These are phyloP conservation scores for Arachis hypogaea DNA, from an alignment of 306 rosid species.

Conservation along the genomic window DNA sequence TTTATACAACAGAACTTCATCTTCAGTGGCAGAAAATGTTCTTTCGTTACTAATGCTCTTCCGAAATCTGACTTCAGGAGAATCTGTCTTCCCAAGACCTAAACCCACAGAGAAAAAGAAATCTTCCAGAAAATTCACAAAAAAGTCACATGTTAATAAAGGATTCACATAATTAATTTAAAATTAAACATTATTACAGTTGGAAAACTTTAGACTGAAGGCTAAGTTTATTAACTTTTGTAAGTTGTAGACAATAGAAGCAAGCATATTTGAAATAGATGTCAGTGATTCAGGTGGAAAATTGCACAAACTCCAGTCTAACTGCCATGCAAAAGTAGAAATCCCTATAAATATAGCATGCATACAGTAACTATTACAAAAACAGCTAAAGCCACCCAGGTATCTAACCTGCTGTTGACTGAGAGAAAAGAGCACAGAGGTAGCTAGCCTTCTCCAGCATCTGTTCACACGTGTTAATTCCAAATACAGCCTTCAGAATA, in stretches of 20 bases:
- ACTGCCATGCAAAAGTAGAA: slow-evolving; percentile 29
- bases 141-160: slow-evolving; percentile 27
- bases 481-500: slow-evolving; percentile 76
- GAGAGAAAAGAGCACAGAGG: slow-evolving; percentile 82
- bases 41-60: slow-evolving; percentile 94
- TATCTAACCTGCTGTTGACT: slow-evolving; percentile 74
- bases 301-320: slow-evolving; percentile 16
- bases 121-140: slow-evolving; percentile 60
- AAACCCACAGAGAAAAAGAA: slow-evolving; percentile 89
- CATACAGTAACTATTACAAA: slow-evolving; percentile 18
- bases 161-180: slow-evolving; percentile 17
- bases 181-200: slow-evolving; percentile 20
- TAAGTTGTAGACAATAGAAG: slow-evolving; percentile 25
- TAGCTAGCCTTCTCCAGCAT: slow-evolving; percentile 73
- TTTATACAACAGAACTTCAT: slow-evolving; percentile 55
- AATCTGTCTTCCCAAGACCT: slow-evolving; percentile 78
- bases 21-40: slow-evolving; percentile 81
- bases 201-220: slow-evolving; percentile 16
- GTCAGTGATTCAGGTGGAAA: not conserved
- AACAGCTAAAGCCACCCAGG: slow-evolving; percentile 25
- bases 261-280: slow-evolving; percentile 17
- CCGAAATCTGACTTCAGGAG: slow-evolving; percentile 68
- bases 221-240: slow-evolving; percentile 13
- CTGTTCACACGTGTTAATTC: slow-evolving; percentile 83
- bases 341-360: slow-evolving; percentile 21